Conservation (phyloP, 2,329 filamentous ascomycete genomes). For the Chaetothyriales sp. region DNA sequence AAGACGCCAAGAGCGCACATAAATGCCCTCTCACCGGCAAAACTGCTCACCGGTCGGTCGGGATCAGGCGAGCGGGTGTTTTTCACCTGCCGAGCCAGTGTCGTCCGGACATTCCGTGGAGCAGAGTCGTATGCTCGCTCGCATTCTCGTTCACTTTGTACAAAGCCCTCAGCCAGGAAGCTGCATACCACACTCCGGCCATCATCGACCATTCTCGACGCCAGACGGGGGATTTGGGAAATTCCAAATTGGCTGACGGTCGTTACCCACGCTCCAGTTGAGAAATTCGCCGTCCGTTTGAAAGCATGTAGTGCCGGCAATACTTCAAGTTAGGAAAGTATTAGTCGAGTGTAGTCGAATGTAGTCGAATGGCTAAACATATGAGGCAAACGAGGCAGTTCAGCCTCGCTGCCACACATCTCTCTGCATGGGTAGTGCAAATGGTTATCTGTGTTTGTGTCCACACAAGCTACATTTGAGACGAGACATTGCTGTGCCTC, state of each 20-base stretch:
- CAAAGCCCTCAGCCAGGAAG: constrained; percentile 5
- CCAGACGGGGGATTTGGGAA: neutral
- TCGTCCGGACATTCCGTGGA: constrained; percentile 10
- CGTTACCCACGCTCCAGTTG: neutral
- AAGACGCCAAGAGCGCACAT: constrained; percentile 5
- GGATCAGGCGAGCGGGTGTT: constrained; percentile 4
- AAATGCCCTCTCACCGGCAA: constrained; percentile 6
- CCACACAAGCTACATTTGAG: too few species aligned
- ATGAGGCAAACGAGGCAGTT: neutral
- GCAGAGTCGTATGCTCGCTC: constrained; percentile 7
- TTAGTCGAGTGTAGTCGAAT: neutral
- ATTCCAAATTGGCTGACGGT: neutral
- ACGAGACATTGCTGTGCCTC: too few species aligned
- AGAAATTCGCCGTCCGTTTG: neutral
- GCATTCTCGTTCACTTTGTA: constrained; percentile 2
- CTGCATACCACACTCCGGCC: neutral
- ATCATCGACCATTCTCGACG: neutral
- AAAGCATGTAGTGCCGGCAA: neutral
- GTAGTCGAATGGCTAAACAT: neutral
- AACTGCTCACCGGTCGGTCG: constrained; percentile 8
- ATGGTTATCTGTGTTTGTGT: too few species aligned
- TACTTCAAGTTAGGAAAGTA: neutral
- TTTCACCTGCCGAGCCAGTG: constrained; percentile 8
- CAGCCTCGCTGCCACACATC: neutral
- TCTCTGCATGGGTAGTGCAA: too few species aligned